Evolutionary conservation across 768 basidiomycete species (phyloP).

Genomic region (Suillus bovinus): DNA sequence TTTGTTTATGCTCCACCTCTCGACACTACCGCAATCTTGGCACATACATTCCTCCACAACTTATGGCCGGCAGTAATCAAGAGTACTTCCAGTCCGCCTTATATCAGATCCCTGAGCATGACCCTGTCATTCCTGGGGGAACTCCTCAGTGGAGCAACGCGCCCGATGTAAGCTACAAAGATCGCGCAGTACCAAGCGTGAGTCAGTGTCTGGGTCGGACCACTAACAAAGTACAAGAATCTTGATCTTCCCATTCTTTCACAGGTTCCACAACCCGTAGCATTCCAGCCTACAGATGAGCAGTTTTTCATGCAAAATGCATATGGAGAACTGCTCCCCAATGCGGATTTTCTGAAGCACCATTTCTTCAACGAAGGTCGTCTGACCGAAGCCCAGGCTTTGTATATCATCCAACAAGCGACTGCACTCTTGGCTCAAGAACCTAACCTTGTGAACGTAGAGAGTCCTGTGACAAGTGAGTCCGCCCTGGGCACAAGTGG

Average conservation of each 20-base stretch:
- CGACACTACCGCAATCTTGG: neutral
- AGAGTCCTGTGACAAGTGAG: conserved; percentile 89
- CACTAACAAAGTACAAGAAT: conserved; percentile 8
- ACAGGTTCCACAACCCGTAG: conserved; percentile 72
- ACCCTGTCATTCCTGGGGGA: conserved; percentile 28
- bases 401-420: conserved; percentile 74
- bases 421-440: conserved; percentile 70
- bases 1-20: neutral
- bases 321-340: conserved; percentile 60
- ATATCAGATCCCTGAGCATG: conserved; percentile 31
- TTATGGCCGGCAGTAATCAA: conserved; percentile 12
- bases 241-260: conserved; percentile 25
- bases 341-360: conserved; percentile 77
- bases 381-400: conserved; percentile 80
- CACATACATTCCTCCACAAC: neutral
- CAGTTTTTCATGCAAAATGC: conserved; percentile 64
- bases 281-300: conserved; percentile 64
- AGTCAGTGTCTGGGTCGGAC: conserved; percentile 25
- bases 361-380: conserved; percentile 90
- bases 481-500: conserved; percentile 17
- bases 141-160: conserved; percentile 24
- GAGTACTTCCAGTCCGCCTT: conserved; percentile 23
- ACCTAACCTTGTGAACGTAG: conserved; percentile 83
- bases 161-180: conserved; percentile 24
- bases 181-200: conserved; percentile 31